Evolutionary conservation across 768 basidiomycete species (phyloP), one percentile per base, ranked within the genome.

Genomic region (Chalciporus chontae): DNA sequence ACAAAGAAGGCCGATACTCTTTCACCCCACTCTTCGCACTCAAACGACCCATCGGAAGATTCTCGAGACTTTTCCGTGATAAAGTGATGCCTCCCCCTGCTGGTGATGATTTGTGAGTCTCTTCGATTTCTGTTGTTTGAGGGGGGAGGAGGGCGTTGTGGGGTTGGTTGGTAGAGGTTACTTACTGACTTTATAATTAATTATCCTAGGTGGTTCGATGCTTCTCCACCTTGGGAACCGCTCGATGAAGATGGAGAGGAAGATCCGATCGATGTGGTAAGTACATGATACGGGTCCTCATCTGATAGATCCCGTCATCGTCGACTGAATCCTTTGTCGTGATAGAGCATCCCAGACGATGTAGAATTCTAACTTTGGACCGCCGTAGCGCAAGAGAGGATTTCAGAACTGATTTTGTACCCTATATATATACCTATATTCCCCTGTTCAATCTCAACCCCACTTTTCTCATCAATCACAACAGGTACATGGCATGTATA

Each of bases 11-110:
- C 6, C 43, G 39, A 0, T 65, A 69, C 6, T 42, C 36, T 18
- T 67, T 40, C 19, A 67, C 67, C 5, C 65, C 65, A 13, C 63
- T 67, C n/a, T 65, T 60, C 45, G 40, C 44, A 3, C 34, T 68
- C 40, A 66, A 57, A 39, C 57, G 59, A 8, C 53, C 13, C 9
- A 15, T 51, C 3, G 26, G 43, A 6, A 14, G n/a, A n/a, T 0
- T 8, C 0, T 10, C 23, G 23, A 47, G 58, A 4, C 3, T 58
- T 3, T 60, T 58, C 18, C 60, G 63, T 2, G 50, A 54, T 1
- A 48, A 45, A 10, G 1, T 7, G 19, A 3, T 0, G 40, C 13
- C 40, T 21, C 4, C 6, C 11, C 13, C 19, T 2, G 26, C 29
- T 15, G 66, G 45, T 1, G 59, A 59, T n/a, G 29, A 45, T 0